phyloP scores from a whole-genome alignment of 108 stramenopile genomes.

The Phaeodactylum tricornutum region DNA sequence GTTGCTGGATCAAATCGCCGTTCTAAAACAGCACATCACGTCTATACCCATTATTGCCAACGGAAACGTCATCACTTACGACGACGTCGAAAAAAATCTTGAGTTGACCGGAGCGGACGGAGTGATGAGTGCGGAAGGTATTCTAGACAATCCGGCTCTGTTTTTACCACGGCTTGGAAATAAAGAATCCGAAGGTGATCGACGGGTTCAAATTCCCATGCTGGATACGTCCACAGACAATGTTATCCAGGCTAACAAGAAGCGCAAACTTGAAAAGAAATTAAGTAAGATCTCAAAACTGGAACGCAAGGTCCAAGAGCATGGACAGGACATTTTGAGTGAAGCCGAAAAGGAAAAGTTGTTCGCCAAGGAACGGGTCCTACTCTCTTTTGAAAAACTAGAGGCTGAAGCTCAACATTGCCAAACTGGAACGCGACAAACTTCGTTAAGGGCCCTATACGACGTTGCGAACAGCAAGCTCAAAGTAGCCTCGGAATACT shows the following conservation, averaged over 20 bases:
- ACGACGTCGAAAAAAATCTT: slow-evolving; percentile 64
- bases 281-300: slow-evolving; percentile 45
- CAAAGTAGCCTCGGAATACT: slow-evolving; percentile 67
- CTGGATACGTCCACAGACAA: background rate
- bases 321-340: slow-evolving; percentile 16
- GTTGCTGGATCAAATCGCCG: slow-evolving; percentile 69
- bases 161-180: slow-evolving; percentile 47
- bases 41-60: slow-evolving; percentile 71
- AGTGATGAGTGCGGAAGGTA: slow-evolving; percentile 89
- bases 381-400: slow-evolving; percentile 6
- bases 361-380: slow-evolving; percentile 19
- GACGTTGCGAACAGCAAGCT: slow-evolving; percentile 22
- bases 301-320: slow-evolving; percentile 25
- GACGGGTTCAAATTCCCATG: background rate
- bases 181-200: background rate
- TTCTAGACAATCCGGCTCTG: slow-evolving; percentile 86
- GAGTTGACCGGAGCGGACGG: slow-evolving; percentile 71
- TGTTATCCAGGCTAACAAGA: slow-evolving; percentile 8
- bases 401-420: background rate
- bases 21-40: slow-evolving; percentile 25
- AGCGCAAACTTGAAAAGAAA: slow-evolving; percentile 46
- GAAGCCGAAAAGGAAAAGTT: slow-evolving; percentile 47
- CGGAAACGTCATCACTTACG: slow-evolving; percentile 80
- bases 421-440: background rate
- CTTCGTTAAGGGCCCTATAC: slow-evolving; percentile 8